These are phyloP conservation scores for Aureobasidium sp. DNA, from an alignment of 2,329 filamentous ascomycete species.

Conservation along the genomic window DNA sequence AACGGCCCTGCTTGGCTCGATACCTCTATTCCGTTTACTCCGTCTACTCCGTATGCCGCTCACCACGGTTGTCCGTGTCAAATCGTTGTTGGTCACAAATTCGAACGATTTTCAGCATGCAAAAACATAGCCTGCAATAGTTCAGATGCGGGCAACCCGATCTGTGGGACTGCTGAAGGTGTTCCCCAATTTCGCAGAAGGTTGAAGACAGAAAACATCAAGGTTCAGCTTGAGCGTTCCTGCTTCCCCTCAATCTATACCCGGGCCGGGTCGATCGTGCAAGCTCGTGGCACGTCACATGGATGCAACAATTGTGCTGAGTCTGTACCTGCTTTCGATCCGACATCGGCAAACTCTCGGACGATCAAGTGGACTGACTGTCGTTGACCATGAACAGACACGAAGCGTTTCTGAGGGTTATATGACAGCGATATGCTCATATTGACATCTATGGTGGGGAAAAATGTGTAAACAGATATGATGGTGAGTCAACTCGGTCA, in stretches of 20 bases:
- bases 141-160: neutral
- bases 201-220: neutral
- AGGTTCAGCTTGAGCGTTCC: neutral
- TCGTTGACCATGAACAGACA: neutral
- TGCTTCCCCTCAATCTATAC: neutral
- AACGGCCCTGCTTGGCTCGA: conserved; percentile 1
- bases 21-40: neutral
- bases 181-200: neutral
- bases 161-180: neutral
- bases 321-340: neutral
- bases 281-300: conserved; percentile 1
- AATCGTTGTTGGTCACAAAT: neutral
- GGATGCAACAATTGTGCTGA: neutral
- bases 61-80: neutral
- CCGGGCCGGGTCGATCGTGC: neutral
- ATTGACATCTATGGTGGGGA: neutral
- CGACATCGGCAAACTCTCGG: neutral
- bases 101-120: neutral
- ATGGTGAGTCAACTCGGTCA: neutral
- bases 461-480: neutral
- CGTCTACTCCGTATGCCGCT: neutral
- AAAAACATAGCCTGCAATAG: neutral
- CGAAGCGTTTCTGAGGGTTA: neutral
- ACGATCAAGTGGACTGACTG: no score
- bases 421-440: neutral